Evolutionary conservation across 768 basidiomycete genomes (phyloP).

Genomic region (Cystobasidiopsis lactophilus): DNA sequence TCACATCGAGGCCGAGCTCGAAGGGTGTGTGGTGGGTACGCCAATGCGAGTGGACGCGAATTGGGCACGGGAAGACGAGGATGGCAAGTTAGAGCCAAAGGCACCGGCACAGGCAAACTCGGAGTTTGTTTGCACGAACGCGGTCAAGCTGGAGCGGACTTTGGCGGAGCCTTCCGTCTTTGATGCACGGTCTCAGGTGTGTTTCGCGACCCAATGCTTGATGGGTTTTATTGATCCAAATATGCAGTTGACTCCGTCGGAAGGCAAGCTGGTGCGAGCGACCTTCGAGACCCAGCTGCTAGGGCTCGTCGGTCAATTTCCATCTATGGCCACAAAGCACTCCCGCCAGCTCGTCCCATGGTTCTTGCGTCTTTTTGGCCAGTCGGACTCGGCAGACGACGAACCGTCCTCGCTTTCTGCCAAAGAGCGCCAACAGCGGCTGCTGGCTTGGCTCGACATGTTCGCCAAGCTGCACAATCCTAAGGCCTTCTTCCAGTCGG

Average conservation of each 20-base stretch:
- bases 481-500: conserved; percentile 55
- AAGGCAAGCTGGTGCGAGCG: conserved; percentile 41
- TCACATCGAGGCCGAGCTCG: neutral
- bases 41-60: no score
- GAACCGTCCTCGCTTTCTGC: conserved; percentile 13
- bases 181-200: neutral
- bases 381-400: conserved; percentile 7
- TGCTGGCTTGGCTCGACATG: conserved; percentile 55
- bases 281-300: conserved; percentile 70
- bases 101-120: neutral
- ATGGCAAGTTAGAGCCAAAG: neutral
- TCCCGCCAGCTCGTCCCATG: conserved; percentile 67
- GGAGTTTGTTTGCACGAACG: neutral
- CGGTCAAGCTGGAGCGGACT: neutral
- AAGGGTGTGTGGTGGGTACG: no score
- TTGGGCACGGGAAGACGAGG: neutral
- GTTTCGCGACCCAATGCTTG: neutral
- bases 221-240: neutral
- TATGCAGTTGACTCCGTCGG: no score
- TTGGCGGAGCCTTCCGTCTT: neutral
- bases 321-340: conserved; percentile 59
- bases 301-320: conserved; percentile 41
- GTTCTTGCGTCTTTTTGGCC: conserved; percentile 30
- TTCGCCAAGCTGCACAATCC: conserved; percentile 82
- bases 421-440: conserved; percentile 33